Base-by-base conservation (phyloP, 2,329 filamentous ascomycete genomes). In the Biscogniauxia marginata region DNA sequence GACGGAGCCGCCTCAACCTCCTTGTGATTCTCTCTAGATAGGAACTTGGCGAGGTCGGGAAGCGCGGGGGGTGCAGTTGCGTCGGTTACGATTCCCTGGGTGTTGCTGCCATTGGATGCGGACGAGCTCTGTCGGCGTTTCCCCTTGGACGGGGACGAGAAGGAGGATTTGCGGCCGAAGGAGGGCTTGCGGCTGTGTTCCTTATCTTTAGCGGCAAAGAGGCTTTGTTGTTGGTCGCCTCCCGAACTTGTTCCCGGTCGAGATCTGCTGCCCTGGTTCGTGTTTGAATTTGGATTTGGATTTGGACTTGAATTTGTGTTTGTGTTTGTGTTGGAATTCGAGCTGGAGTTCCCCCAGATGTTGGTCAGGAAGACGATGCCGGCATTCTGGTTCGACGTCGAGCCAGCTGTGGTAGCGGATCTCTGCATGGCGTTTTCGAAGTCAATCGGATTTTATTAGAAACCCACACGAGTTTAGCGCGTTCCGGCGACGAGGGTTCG, bases 141-240 rank as follows among this genome's bases (percentile, higher is more conserved):
- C 57, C 63, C 68, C 58, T 68, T 69, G 63, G 65, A 62, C 44
- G 72, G 70, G 11, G 75, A 73, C 16, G 76, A 78, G 58, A 84
- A 76, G 46, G 82, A 83, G 7, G 80, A 61, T 66, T 82, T 84
- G 63, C 81, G 82, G 54, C 76, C 74, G 66, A 83, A 81, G 46
- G 81, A 84, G 21, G 75, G 69, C 64, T 80, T 79, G 72, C 80
- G 76, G 63, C 80, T 77, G 73, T 78, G 76, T 61, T 80, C 78
- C 69, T 81, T 57, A 11, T 60, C 57, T 46, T 57, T 59, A 16
- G 44, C 77, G 70, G 68, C 66, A 53, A 57, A 64, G 68, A 71
- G 24, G 65, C 61, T 39, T 39, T 11, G 34, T 65, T 65, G 45
- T 56, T 59, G 55, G 51, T 58, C 59, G 49, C 70, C 71, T 49